phyloP scores from a whole-genome alignment of 106 monocot species.

The Narthecium ossifragum region DNA sequence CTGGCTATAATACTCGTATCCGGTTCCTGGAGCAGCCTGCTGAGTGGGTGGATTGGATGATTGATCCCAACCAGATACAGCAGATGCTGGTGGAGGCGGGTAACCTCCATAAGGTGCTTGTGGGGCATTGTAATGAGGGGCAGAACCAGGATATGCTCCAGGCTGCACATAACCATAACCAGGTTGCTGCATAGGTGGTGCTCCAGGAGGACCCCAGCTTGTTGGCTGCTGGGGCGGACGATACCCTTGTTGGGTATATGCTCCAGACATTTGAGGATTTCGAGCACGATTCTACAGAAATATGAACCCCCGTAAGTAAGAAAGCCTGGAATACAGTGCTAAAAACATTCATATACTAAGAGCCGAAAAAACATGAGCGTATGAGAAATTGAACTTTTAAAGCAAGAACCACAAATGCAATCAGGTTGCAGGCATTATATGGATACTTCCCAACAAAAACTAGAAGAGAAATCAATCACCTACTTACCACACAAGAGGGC shows the following conservation, averaged over 20 bases:
- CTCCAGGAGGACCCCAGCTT: constrained; percentile 51
- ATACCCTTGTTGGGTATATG: constrained; percentile 42
- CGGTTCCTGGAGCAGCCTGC: constrained; percentile 21
- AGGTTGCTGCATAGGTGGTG: constrained; percentile 53
- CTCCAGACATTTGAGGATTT: constrained; percentile 41
- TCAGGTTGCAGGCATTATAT: not conserved
- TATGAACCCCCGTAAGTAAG: too few relatives aligned
- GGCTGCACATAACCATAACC: constrained; percentile 75
- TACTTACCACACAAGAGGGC: constrained; percentile 30
- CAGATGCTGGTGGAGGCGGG: constrained; percentile 32
- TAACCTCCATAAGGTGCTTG: constrained; percentile 53
- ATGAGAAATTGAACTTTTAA: not conserved
- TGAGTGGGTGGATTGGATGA: constrained; percentile 37
- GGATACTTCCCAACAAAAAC: too few relatives aligned
- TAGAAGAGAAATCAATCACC: constrained; percentile 4
- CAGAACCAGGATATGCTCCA: constrained; percentile 59
- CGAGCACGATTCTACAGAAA: constrained; percentile 51
- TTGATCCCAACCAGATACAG: constrained; percentile 61
- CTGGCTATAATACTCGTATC: constrained; percentile 68
- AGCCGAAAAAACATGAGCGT: not conserved
- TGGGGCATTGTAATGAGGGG: constrained; percentile 53
- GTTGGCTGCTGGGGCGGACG: constrained; percentile 54
- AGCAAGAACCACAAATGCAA: not conserved
- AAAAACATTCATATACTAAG: too few relatives aligned
- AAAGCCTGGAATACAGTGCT: too few relatives aligned